Conservation (phyloP, 805 yeast genomes). For the Diddensiella transvaalensis region DNA sequence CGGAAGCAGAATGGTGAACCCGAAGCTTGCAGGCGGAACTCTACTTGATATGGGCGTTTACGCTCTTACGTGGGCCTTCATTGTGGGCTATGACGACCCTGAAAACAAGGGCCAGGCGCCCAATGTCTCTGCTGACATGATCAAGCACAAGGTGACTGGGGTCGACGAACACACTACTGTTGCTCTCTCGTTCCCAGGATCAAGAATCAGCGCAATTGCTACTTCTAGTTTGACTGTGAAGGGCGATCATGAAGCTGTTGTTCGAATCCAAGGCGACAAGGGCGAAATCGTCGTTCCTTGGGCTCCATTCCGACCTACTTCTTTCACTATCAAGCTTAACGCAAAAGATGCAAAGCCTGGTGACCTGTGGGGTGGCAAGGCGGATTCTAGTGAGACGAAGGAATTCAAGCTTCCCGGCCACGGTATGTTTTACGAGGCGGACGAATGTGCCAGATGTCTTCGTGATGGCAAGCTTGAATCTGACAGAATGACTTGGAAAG, state of each 20-base stretch:
- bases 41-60: constrained; percentile 55
- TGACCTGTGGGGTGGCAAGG: constrained; percentile 1
- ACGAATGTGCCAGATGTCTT: constrained; percentile 48
- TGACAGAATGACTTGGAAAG: constrained; percentile 41
- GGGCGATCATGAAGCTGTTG: constrained; percentile 6
- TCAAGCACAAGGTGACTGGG: constrained; percentile 15
- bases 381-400: neutral
- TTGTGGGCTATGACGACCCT: constrained; percentile 20
- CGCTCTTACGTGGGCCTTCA: constrained; percentile 40
- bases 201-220: constrained; percentile 18
- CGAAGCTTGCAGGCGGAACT: constrained; percentile 53
- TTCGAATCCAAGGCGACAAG: constrained; percentile 15
- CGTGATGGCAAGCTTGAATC: constrained; percentile 39
- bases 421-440: constrained; percentile 57
- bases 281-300: constrained; percentile 22
- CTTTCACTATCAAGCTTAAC: constrained; percentile 18
- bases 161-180: constrained; percentile 21
- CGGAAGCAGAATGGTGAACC: constrained; percentile 39
- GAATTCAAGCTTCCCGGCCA: constrained; percentile 23
- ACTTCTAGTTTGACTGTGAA: constrained; percentile 7
- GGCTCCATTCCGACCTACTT: constrained; percentile 22
- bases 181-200: constrained; percentile 16
- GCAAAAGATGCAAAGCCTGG: constrained; percentile 9
- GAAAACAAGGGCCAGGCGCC: constrained; percentile 19
- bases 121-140: constrained; percentile 9